phyloP scores from a whole-genome alignment of 495 filamentous ascomycete genomes.

The Aspergillus steynii region DNA sequence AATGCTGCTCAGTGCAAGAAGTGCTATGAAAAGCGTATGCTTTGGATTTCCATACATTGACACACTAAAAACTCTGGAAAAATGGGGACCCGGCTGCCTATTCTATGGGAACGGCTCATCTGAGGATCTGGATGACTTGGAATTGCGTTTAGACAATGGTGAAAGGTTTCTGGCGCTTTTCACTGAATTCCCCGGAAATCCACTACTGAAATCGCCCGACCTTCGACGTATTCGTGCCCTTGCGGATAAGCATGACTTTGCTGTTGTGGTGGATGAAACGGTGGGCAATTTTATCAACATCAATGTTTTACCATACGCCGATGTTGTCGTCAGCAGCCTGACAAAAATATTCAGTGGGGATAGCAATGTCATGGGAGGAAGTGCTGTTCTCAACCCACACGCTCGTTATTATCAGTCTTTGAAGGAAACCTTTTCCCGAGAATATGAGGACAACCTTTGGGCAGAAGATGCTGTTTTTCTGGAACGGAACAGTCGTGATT shows the following conservation, averaged over 20 bases:
- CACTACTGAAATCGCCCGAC: constrained; percentile 81
- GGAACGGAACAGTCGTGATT: constrained; percentile 94
- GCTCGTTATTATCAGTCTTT: constrained; percentile 66
- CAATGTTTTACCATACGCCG: constrained; percentile 83
- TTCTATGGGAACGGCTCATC: constrained; percentile 87
- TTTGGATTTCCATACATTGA: constrained; percentile 90
- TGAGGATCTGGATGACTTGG: constrained; percentile 84
- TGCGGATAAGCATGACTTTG: constrained; percentile 84
- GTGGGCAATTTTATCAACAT: constrained; percentile 96
- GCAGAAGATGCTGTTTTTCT: constrained; percentile 90
- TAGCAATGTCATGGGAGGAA: constrained; percentile 97
- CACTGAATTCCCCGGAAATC: constrained; percentile 94
- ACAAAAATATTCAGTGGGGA: constrained; percentile 98
- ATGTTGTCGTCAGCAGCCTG: constrained; percentile 89
- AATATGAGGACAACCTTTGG: constrained; percentile 92
- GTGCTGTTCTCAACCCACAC: constrained; percentile 81
- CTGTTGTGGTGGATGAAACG: constrained; percentile 91
- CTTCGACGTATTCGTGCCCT: constrained; percentile 74
- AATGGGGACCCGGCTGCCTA: constrained; percentile 86
- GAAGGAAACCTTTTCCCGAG: constrained; percentile 57
- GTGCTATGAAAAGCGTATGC: constrained; percentile 37
- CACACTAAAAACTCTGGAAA: constrained; percentile 90
- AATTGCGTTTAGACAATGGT: constrained; percentile 66
- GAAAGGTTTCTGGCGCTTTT: constrained; percentile 84
- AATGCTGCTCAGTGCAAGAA: constrained; percentile 59